Evolutionary conservation across 2,329 filamentous ascomycete species (phyloP).

Genomic region (Elsinoe fawcettii): DNA sequence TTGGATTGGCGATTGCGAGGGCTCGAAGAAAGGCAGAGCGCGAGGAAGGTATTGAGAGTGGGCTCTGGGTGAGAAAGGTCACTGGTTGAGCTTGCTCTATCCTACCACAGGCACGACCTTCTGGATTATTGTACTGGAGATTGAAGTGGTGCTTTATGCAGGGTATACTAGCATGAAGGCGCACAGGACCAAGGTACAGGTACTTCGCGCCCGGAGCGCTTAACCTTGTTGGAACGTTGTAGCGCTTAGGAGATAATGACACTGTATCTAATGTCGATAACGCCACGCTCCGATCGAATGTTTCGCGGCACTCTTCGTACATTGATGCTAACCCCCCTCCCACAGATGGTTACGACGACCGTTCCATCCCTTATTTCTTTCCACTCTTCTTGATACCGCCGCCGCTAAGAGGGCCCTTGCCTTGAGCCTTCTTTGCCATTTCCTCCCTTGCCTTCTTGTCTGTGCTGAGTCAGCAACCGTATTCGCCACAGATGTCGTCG

Average conservation of each 20-base stretch:
- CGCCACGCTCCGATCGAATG: neutral
- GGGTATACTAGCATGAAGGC: neutral
- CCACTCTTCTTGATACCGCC: slow-evolving; percentile 97
- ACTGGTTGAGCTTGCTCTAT: slow-evolving; percentile 41
- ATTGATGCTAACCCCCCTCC: neutral
- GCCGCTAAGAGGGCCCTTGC: slow-evolving; percentile 81
- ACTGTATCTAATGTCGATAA: slow-evolving; percentile 5
- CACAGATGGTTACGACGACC: no score
- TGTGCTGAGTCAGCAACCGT: slow-evolving; percentile 20
- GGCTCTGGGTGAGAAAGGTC: slow-evolving; percentile 71
- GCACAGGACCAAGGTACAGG: neutral
- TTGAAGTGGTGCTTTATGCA: neutral
- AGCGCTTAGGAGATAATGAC: slow-evolving; percentile 4
- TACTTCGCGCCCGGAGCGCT: neutral
- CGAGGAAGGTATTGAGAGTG: slow-evolving; percentile 54
- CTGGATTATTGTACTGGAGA: neutral
- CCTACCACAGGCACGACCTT: neutral
- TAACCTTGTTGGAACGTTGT: neutral
- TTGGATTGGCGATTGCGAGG: slow-evolving; percentile 67
- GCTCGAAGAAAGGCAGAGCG: slow-evolving; percentile 64
- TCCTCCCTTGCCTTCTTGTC: slow-evolving; percentile 67
- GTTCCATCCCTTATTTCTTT: slow-evolving; percentile 64
- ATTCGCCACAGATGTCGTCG: slow-evolving; percentile 8
- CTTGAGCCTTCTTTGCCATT: slow-evolving; percentile 74
- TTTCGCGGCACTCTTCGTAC: neutral